phyloP scores from a whole-genome alignment of 352 stramenopile species.

The Phytophthora boehmeriae region DNA sequence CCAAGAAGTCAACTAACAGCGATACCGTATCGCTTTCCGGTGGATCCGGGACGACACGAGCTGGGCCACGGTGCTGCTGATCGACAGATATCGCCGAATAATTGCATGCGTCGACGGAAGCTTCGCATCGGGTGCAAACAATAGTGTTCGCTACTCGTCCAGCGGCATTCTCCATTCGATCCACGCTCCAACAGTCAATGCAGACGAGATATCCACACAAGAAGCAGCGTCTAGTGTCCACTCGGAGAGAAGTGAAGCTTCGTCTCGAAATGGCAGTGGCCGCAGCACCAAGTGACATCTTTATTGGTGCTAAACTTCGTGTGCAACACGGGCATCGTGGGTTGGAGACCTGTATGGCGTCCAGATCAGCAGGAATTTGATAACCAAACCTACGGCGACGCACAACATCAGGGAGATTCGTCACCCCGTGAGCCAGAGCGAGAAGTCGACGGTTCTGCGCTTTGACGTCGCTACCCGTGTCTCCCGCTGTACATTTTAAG shows the following conservation, averaged over 20 bases:
- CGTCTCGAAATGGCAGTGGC: conserved; percentile 15
- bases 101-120: conserved; percentile 25
- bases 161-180: conserved; percentile 26
- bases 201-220: conserved; percentile 37
- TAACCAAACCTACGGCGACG: conserved; percentile 49
- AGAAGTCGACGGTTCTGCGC: conserved; percentile 12
- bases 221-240: conserved; percentile 28
- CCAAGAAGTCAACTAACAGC: conserved; percentile 22
- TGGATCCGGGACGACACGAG: conserved; percentile 15
- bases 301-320: conserved; percentile 30
- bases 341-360: conserved; percentile 40
- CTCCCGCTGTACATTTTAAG: not conserved
- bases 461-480: conserved; percentile 5
- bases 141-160: conserved; percentile 24
- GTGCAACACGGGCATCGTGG: conserved; percentile 56
- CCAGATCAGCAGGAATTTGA: conserved; percentile 46
- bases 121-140: conserved; percentile 30
- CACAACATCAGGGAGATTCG: conserved; percentile 41
- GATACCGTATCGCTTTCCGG: conserved; percentile 10
- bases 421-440: conserved; percentile 15
- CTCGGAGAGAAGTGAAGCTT: conserved; percentile 5
- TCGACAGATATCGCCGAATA: conserved; percentile 41
- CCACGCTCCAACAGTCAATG: conserved; percentile 27
- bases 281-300: conserved; percentile 20
- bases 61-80: conserved; percentile 11